A percentile compares a stretch with the other conserved stretches of the same genome.
phyloP scores from a whole-genome alignment of 768 basidiomycete genomes.

The Suillus luteus region DNA sequence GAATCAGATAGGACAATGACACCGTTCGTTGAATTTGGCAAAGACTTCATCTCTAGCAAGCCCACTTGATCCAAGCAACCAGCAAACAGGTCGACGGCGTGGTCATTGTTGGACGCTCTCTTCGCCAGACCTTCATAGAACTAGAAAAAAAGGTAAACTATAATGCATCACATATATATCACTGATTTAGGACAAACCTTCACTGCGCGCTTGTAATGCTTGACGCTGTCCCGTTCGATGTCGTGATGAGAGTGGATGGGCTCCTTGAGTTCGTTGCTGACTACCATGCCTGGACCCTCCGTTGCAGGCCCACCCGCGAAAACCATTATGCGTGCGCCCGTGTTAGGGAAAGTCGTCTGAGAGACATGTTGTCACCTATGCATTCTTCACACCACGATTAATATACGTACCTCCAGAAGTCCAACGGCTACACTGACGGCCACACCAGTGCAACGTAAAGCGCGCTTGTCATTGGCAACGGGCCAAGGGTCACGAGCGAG shows the following conservation, averaged over 20 bases:
- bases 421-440: conserved; percentile 93
- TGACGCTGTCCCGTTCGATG: conserved; percentile 94
- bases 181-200: conserved; percentile 59
- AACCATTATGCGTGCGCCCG: conserved; percentile 94
- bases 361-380: background rate
- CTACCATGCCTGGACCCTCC: conserved; percentile 96
- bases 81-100: conserved; percentile 79
- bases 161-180: background rate
- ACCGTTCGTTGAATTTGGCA: conserved; percentile 95
- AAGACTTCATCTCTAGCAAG: conserved; percentile 93
- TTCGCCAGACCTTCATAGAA: conserved; percentile 95
- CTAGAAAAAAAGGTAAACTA: conserved; percentile 41
- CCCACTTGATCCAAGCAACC: conserved; percentile 99
- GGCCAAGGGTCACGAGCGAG: conserved; percentile 95
- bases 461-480: conserved; percentile 91
- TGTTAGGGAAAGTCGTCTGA: conserved; percentile 89
- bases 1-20: conserved; percentile 96
- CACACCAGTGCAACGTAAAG: conserved; percentile 92
- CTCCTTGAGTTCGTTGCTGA: conserved; percentile 92
- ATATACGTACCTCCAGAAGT: conserved; percentile 68
- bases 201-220: conserved; percentile 94
- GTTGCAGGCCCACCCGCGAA: conserved; percentile 96
- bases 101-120: conserved; percentile 91
- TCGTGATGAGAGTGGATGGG: conserved; percentile 99
- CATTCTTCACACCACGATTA: background rate